phyloP scores from a whole-genome alignment of 768 basidiomycete species.

The Xerocomus brunneocitrinus region DNA sequence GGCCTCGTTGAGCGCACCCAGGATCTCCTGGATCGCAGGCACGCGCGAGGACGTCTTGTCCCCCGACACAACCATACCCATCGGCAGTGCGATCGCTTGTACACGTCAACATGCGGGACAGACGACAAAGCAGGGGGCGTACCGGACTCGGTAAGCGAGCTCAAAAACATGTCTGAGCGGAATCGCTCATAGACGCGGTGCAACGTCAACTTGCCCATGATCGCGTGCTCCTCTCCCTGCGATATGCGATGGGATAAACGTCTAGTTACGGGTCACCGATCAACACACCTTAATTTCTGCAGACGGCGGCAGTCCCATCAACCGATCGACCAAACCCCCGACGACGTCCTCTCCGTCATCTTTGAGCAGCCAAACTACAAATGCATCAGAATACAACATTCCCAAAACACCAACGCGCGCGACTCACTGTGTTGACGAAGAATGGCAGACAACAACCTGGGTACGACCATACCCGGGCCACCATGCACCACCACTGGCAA shows the following conservation, averaged over 20 bases:
- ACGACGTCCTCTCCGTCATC: conserved; percentile 52
- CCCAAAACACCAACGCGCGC: neutral
- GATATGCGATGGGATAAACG: neutral
- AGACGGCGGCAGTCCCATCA: conserved; percentile 53
- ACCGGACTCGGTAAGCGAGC: conserved; percentile 90
- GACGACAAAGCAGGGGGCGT: conserved; percentile 26
- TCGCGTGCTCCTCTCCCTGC: conserved; percentile 69
- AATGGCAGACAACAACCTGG: conserved; percentile 55
- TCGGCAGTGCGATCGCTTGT: conserved; percentile 77
- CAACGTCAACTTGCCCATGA: conserved; percentile 76
- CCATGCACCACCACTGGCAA: conserved; percentile 20
- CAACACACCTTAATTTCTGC: conserved; percentile 51
- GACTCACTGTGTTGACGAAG: conserved; percentile 65
- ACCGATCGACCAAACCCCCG: conserved; percentile 50
- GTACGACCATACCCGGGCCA: conserved; percentile 50
- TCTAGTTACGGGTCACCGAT: neutral
- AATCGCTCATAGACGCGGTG: conserved; percentile 76
- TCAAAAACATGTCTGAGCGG: conserved; percentile 83
- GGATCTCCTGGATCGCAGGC: conserved; percentile 52
- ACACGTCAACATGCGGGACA: conserved; percentile 5
- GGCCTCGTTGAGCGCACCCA: conserved; percentile 58
- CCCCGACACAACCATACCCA: conserved; percentile 71
- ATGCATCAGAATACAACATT: conserved; percentile 1
- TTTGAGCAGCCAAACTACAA: conserved; percentile 61
- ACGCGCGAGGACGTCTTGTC: conserved; percentile 36